Evolutionary conservation across 1,139 yeast genomes (phyloP), one percentile per base, ranked within the genome.

Genomic region (Magnusiomyces ingens): DNA sequence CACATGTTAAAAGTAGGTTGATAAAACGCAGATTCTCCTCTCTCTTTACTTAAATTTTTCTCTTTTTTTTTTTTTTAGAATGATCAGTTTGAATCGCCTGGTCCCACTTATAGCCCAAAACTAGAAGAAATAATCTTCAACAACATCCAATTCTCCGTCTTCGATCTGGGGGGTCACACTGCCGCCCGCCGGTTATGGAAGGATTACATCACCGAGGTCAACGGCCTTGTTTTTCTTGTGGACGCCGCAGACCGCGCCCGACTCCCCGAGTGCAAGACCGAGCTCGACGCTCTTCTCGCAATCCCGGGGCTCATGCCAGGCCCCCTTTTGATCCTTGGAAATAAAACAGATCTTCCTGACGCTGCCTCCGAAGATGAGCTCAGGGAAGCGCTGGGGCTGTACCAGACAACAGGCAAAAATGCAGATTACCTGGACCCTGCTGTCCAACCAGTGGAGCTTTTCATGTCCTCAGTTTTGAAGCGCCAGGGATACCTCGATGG

Each of bases 181-280:
- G 97, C 91, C 74, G 99, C 99, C 49, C 91, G 99, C 75, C 88
- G 99, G 75, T 82, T 93, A 68, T 93, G 99, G 99, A 91, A 90
- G 71, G 98, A 93, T 71, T 93, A 93, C 72, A 93, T 94, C 84
- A 99, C 99, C 53, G 99, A 93, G 74, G 99, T 93, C 54, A 87
- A 90, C 71, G 99, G 98, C 52, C 93, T 93, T 64, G 98, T 93
- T 32, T 94, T 88, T 73, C 78, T 94, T 59, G 98, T 93, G 45
- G 99, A 93, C 70, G 95, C 96, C 54, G 98, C 98, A 57, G 99
- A 93, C 69, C 84, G 95, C 49, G 96, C 85, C 68, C 85, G 99
- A 72, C 87, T 93, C 64, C 87, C 88, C 60, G 99, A 93, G 75
- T 85, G 96, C 56, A 86, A 88, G 74, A 89, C 91, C 44, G 99